Evolutionary conservation across 78 protist species (phyloP).

Genomic region (Isochrysis galbana): DNA sequence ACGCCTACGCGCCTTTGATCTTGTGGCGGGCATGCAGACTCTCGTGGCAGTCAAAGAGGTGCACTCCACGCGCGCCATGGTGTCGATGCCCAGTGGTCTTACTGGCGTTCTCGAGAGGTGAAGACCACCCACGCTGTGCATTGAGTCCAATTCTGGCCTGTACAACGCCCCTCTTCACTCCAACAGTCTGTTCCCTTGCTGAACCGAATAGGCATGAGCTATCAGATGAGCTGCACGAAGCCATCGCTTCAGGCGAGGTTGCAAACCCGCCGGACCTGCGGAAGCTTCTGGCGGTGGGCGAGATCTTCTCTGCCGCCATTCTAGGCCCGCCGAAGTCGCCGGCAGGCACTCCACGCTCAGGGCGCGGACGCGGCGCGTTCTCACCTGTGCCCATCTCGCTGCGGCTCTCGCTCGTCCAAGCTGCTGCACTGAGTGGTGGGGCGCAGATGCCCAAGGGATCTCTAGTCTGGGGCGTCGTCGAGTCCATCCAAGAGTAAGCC

Average conservation of each 20-base stretch:
- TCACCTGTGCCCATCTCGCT: neutral
- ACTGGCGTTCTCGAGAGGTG: neutral
- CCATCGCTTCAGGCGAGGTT: neutral
- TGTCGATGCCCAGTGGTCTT: neutral
- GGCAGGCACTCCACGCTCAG: neutral
- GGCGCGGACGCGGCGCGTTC: neutral
- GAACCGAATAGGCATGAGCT: too few species aligned
- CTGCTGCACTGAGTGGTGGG: neutral
- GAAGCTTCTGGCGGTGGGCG: neutral
- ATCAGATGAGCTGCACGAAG: neutral
- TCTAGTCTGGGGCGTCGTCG: neutral
- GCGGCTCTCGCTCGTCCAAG: neutral
- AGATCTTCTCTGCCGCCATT: neutral
- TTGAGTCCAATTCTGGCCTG: too few species aligned
- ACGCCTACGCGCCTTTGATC: neutral
- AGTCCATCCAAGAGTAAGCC: neutral
- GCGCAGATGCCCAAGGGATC: neutral
- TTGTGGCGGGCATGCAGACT: neutral
- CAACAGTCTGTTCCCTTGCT: too few species aligned
- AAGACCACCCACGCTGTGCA: too few species aligned
- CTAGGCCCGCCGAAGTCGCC: neutral
- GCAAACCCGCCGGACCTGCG: neutral
- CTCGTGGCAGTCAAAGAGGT: neutral
- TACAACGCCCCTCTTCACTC: too few species aligned
- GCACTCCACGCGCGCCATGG: too few species aligned